Percentiles rank a stretch among this genome's conserved stretches.
phyloP scores from a whole-genome alignment of 441 rosid species.

The Syzygium malaccense region DNA sequence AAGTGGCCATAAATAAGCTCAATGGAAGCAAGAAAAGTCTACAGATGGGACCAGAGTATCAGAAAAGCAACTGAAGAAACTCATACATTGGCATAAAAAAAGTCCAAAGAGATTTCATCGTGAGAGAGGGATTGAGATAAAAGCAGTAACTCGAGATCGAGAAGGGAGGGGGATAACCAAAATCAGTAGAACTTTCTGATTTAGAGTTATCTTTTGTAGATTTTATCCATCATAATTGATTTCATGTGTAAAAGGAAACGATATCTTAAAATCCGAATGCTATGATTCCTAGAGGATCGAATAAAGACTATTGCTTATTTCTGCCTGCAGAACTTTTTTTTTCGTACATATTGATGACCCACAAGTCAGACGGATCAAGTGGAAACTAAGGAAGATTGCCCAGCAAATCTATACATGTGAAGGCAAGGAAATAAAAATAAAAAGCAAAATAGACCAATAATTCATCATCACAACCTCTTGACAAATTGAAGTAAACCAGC shows the following conservation, averaged over 20 bases:
- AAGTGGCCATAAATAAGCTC: not conserved
- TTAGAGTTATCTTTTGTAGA: not conserved
- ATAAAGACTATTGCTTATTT: not conserved
- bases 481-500: not conserved
- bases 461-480: not conserved
- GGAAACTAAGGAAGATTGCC: not conserved
- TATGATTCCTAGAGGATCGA: not conserved
- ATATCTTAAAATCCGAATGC: not conserved
- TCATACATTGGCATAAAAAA: not conserved
- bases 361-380: not conserved
- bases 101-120: not conserved
- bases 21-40: not conserved
- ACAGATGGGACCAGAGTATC: not conserved
- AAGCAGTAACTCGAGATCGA: not conserved
- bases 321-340: not conserved
- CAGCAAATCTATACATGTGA: not conserved
- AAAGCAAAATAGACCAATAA: not conserved
- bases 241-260: not conserved
- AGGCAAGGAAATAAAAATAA: not conserved
- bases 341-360: not conserved
- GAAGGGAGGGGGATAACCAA: not conserved
- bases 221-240: not conserved
- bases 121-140: not conserved
- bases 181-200: not conserved
- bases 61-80: not conserved